Conservation (phyloP, 768 basidiomycete genomes). For the Calocera viscosa region DNA sequence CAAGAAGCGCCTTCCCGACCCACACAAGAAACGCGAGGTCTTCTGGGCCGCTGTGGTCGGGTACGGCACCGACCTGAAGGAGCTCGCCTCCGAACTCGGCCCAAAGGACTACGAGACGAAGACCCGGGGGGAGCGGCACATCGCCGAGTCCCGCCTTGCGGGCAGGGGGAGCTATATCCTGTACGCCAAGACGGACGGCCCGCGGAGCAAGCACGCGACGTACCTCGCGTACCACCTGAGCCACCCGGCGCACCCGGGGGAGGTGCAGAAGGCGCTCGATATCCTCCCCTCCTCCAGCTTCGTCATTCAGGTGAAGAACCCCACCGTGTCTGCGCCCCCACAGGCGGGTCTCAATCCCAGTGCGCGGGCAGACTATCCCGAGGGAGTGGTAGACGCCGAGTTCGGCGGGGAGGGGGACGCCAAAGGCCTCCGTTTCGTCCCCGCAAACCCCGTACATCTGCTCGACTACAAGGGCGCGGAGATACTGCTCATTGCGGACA, state of each 20-base stretch:
- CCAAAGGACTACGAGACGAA: slow-evolving; percentile 48
- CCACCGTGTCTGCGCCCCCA: slow-evolving; percentile 33
- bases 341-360: slow-evolving; percentile 22
- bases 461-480: slow-evolving; percentile 46
- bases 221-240: slow-evolving; percentile 50
- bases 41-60: slow-evolving; percentile 44
- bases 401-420: slow-evolving; percentile 36
- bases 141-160: slow-evolving; percentile 40
- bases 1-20: slow-evolving; percentile 46
- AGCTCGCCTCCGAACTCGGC: slow-evolving; percentile 38
- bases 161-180: slow-evolving; percentile 50
- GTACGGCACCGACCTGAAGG: slow-evolving; percentile 40
- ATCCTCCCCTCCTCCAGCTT: slow-evolving; percentile 44
- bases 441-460: slow-evolving; percentile 39
- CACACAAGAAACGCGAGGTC: slow-evolving; percentile 33
- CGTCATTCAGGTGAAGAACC: slow-evolving; percentile 51
- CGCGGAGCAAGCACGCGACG: slow-evolving; percentile 37
- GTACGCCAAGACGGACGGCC: slow-evolving; percentile 36
- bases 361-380: slow-evolving; percentile 36
- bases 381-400: slow-evolving; percentile 36
- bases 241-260: slow-evolving; percentile 36
- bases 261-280: slow-evolving; percentile 45
- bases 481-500: slow-evolving; percentile 42
- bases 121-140: slow-evolving; percentile 44
- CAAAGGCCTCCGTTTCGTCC: slow-evolving; percentile 35